phyloP scores from a whole-genome alignment of 805 yeast species.

The Kregervanrija pseudodelftensis region DNA sequence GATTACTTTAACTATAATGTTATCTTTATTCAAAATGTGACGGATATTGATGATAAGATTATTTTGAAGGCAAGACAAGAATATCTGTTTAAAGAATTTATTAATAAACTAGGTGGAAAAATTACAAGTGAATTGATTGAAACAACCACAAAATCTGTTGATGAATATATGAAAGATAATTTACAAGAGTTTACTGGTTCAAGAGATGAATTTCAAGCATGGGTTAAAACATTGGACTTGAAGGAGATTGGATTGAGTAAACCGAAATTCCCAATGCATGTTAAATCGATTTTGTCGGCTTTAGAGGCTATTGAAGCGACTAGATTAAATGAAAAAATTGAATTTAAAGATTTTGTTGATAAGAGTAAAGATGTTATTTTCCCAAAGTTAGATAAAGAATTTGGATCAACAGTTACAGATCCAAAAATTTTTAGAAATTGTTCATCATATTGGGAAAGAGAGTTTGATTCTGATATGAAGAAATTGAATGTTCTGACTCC shows the following conservation, averaged over 20 bases:
- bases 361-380: conserved; percentile 70
- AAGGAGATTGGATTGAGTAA: conserved; percentile 43
- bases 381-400: conserved; percentile 60
- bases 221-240: conserved; percentile 46
- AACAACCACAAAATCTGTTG: conserved; percentile 38
- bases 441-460: conserved; percentile 85
- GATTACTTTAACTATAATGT: conserved; percentile 90
- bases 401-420: conserved; percentile 74
- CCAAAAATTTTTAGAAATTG: conserved; percentile 75
- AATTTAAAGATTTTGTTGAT: conserved; percentile 35
- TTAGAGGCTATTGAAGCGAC: conserved; percentile 32
- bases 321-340: conserved; percentile 11
- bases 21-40: conserved; percentile 88
- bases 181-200: conserved; percentile 34
- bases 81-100: conserved; percentile 62
- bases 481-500: conserved; percentile 80
- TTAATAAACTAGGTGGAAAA: conserved; percentile 22
- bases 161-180: conserved; percentile 45
- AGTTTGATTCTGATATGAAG: conserved; percentile 80
- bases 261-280: conserved; percentile 87
- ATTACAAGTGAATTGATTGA: conserved; percentile 31
- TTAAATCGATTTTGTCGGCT: conserved; percentile 54
- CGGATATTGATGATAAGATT: conserved; percentile 98
- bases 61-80: conserved; percentile 91
- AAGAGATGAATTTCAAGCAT: conserved; percentile 36